Base-by-base conservation (phyloP, 208 protist genomes). In the Trypanosoma vivax region DNA sequence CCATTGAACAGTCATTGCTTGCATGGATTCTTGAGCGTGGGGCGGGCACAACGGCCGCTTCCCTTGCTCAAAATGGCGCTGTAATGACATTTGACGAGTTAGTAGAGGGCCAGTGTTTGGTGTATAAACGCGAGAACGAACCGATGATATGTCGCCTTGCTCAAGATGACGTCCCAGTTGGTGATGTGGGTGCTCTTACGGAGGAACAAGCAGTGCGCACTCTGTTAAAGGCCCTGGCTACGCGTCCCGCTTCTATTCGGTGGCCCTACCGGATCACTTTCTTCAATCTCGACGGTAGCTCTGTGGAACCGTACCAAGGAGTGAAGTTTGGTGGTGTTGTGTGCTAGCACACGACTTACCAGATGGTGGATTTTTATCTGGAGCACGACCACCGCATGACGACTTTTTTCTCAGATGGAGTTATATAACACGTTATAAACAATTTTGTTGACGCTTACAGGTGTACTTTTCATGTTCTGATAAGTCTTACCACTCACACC, bases 1-100 rank as follows among this genome's bases (percentile, higher is more conserved):
- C 65, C 43, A 48, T 91, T 40, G 82, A 90, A 66, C 65, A 85
- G 60, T 71, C 50, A 7, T 59, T 91, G 37, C 66, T 88, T 25
- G 69, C 66, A 21, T 94, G 70, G 70, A 73, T 94, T 34, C 67
- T 91, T 11, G 82, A 91, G 18, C 70, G 77, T 60, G 83, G 87
- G 3, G 68, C 73, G 16, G 87, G 83, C 16, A 88, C 83, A 25
- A 94, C 87, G 5, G 76, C 66, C 7, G 78, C 82, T 18, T 70
- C 82, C 71, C 61, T 94, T 1, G 61, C 79, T 10, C 81, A 75
- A 42, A 88, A 79, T 13, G 87, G 87, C 13, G 77, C 77, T 25
- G 79, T 94, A 25, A 88, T 94, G 80, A 94, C 87, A 5, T 94
- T 94, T 52, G 80, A 94, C 56, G 82, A 94, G 35, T 64, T 94